Conservation (phyloP, 176 grass and related monocot genomes). For the Oryza glumipatula region DNA sequence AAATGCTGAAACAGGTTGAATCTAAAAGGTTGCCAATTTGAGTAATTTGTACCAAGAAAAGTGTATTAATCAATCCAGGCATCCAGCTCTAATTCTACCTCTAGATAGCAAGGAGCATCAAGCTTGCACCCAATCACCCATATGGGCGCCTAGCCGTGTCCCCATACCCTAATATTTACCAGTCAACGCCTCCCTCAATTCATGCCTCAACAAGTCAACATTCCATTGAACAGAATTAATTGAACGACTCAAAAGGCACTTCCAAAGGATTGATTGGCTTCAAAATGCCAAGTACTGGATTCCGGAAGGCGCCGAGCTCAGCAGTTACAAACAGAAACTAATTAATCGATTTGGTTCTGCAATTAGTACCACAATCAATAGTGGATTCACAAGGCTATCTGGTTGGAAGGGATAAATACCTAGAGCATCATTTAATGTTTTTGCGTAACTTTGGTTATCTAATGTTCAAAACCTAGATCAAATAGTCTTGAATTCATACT, state of each 20-base stretch:
- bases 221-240: constrained; percentile 24
- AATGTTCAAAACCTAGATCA: background rate
- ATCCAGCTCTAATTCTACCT: constrained; percentile 36
- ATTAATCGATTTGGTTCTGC: background rate
- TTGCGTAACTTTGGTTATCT: background rate
- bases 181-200: constrained; percentile 4
- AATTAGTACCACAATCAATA: background rate
- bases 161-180: background rate
- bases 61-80: background rate
- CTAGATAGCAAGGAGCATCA: background rate
- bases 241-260: constrained; percentile 17
- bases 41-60: background rate
- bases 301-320: background rate
- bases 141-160: background rate
- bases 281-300: background rate
- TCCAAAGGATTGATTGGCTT: constrained; percentile 1
- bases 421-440: constrained; percentile 19
- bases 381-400: background rate
- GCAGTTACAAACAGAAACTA: constrained; percentile 24
- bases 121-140: background rate
- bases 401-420: background rate
- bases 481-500: constrained; percentile 1
- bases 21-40: constrained; percentile 6
- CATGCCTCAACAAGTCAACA: background rate
- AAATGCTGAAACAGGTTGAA: background rate